Evolutionary conservation across 441 rosid species (phyloP).

Genomic region (Dalechampia spathulata): DNA sequence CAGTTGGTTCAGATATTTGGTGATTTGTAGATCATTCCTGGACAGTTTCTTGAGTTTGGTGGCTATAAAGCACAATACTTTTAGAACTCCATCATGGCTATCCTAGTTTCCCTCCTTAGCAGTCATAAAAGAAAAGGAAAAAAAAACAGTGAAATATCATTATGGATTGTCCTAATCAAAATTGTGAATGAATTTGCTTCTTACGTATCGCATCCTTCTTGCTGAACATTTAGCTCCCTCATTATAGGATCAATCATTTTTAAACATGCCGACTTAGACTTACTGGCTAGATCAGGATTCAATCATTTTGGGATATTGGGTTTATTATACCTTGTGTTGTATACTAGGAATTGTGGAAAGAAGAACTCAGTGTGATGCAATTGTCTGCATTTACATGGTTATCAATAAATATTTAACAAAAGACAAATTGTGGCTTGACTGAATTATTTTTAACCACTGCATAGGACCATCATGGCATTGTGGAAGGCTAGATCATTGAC

Average conservation of each 20-base stretch:
- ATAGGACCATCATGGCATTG: slow-evolving; percentile 91
- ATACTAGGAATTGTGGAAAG: not conserved
- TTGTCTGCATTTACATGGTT: too few relatives aligned
- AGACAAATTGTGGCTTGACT: slow-evolving; percentile 7
- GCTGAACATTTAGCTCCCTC: not conserved
- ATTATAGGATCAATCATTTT: not conserved
- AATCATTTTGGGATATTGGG: not conserved
- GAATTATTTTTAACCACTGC: slow-evolving; percentile 10
- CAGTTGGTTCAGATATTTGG: not conserved
- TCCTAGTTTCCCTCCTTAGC: not conserved
- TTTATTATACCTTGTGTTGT: not conserved
- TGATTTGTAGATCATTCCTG: not conserved
- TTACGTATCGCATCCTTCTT: not conserved
- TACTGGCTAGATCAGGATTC: not conserved
- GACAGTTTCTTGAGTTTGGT: not conserved
- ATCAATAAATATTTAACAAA: not conserved
- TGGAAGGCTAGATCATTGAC: slow-evolving; percentile 94
- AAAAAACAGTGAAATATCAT: not conserved
- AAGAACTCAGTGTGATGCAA: too few relatives aligned
- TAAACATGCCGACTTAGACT: not conserved
- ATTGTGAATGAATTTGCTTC: not conserved
- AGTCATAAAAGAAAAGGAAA: not conserved
- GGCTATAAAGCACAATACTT: not conserved
- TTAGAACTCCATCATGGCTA: not conserved
- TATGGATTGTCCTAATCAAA: not conserved